Conservation (phyloP, 106 monocot species). For the Dactylorhiza incarnata region DNA sequence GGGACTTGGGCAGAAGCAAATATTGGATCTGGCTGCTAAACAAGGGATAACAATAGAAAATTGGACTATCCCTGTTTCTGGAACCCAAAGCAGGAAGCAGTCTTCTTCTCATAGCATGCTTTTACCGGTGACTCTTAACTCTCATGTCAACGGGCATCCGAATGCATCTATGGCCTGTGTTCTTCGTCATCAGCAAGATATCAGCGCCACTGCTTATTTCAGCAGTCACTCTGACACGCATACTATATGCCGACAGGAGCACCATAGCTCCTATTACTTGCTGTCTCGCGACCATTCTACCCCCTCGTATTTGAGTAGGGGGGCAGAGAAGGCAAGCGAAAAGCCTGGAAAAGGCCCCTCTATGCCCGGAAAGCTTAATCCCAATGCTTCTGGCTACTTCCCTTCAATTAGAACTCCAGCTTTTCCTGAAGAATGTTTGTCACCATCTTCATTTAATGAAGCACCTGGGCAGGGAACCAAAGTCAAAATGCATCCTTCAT, state of each 20-base stretch:
- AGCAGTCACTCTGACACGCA: conserved; percentile 18
- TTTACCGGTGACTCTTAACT: conserved; percentile 11
- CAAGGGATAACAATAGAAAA: conserved; percentile 84
- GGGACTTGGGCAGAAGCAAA: conserved; percentile 76
- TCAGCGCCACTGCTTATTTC: conserved; percentile 29
- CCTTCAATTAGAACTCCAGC: neutral
- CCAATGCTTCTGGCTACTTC: conserved; percentile 10
- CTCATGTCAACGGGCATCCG: conserved; percentile 10
- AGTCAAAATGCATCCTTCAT: neutral
- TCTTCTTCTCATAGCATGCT: conserved; percentile 12
- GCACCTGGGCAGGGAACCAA: neutral
- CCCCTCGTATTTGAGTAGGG: conserved; percentile 14
- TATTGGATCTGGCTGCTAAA: conserved; percentile 65
- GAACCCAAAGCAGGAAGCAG: conserved; percentile 15
- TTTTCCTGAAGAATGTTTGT: conserved; percentile 12
- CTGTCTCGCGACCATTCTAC: conserved; percentile 31
- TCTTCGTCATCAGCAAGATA: conserved; percentile 50
- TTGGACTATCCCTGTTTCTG: conserved; percentile 26
- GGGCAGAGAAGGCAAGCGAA: conserved; percentile 8
- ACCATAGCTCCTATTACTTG: conserved; percentile 51
- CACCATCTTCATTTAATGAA: conserved; percentile 13
- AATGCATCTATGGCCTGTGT: conserved; percentile 31
- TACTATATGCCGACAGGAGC: conserved; percentile 42
- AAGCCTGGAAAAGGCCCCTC: conserved; percentile 12
- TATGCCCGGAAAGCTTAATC: conserved; percentile 26